Evolutionary conservation across 192 early-diverging fungal genomes (phyloP), one percentile per base, ranked within the genome.

Genomic region (Obelidium mucronatum): DNA sequence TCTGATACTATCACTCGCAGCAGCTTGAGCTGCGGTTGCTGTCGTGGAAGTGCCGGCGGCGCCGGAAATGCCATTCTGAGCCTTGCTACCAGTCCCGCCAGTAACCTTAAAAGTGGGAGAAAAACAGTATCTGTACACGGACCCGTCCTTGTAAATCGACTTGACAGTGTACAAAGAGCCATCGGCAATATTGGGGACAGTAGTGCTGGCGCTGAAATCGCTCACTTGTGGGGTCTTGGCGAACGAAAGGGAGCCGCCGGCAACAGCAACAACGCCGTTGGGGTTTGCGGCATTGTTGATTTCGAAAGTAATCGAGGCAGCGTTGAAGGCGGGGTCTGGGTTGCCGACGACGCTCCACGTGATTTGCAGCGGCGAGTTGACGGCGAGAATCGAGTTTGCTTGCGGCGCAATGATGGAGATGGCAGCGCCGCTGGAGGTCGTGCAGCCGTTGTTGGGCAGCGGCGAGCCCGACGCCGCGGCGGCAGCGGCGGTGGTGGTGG

Each of bases 41-140:
- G n/a, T n/a, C n/a, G n/a, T n/a, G n/a, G n/a, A n/a, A n/a, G n/a
- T n/a, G n/a, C n/a, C n/a, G n/a, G n/a, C n/a, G n/a, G n/a, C n/a
- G n/a, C n/a, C n/a, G n/a, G n/a, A n/a, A n/a, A n/a, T n/a, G n/a
- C n/a, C n/a, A n/a, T n/a, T n/a, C n/a, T n/a, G n/a, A n/a, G n/a
- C n/a, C n/a, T n/a, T n/a, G n/a, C n/a, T n/a, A n/a, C n/a, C n/a
- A n/a, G n/a, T n/a, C n/a, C n/a, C n/a, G n/a, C n/a, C n/a, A n/a
- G n/a, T n/a, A n/a, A n/a, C n/a, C n/a, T 28, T 68, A 42, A 68
- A 68, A 28, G 22, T 31, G 15, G 66, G 66, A 3, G 66, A 68
- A 33, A 39, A 68, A 30, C 66, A 68, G 37, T n/a, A 6, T 13
- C 42, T 31, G 34, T 6, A 22, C 66, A 15, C 39, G 15, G 66